A percentile compares a stretch with the other conserved stretches of the same genome.
These are phyloP conservation scores for Linnemannia elongata DNA, from an alignment of 192 early-diverging fungal species.

Conservation along the genomic window DNA sequence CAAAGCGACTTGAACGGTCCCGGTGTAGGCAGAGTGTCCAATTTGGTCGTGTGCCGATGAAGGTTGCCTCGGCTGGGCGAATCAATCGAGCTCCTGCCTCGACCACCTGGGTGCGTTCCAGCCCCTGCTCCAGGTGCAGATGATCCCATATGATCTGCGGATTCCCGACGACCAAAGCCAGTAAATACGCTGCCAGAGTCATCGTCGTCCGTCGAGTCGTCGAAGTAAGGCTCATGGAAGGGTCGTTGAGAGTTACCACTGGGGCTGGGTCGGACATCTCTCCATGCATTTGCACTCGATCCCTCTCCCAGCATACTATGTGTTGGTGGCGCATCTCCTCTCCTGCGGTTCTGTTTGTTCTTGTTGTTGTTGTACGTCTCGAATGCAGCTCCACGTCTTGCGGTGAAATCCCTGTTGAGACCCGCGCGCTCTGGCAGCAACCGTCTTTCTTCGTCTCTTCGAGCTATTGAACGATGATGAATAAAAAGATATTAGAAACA, in stretches of 20 bases:
- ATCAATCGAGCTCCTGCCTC: slow-evolving; percentile 3
- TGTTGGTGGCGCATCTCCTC: slow-evolving; percentile 8
- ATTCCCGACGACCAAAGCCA: slow-evolving; percentile 22
- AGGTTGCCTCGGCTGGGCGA: not conserved
- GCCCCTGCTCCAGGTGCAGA: not conserved
- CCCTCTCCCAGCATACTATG: slow-evolving; percentile 43
- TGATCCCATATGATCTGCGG: slow-evolving; percentile 14
- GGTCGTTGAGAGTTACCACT: slow-evolving; percentile 31
- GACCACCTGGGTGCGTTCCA: not conserved
- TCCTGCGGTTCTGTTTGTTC: slow-evolving; percentile 41
- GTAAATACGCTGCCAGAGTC: slow-evolving; percentile 6
- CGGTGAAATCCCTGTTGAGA: slow-evolving; percentile 44
- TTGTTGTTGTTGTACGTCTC: slow-evolving; percentile 48
- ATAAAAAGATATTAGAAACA: not conserved
- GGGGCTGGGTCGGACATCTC: slow-evolving; percentile 41
- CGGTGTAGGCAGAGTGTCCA: not conserved
- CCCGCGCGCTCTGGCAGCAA: slow-evolving; percentile 43
- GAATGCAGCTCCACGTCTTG: slow-evolving; percentile 47
- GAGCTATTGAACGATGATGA: slow-evolving; percentile 9
- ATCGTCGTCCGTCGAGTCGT: slow-evolving; percentile 50
- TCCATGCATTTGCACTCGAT: slow-evolving; percentile 48
- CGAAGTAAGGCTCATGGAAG: slow-evolving; percentile 46
- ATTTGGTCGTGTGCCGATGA: not conserved
- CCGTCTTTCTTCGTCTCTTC: slow-evolving; percentile 46
- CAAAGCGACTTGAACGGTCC: slow-evolving; percentile 47